Base-by-base conservation (phyloP, 2,329 filamentous ascomycete genomes). In the Incumbomyces lentus region DNA sequence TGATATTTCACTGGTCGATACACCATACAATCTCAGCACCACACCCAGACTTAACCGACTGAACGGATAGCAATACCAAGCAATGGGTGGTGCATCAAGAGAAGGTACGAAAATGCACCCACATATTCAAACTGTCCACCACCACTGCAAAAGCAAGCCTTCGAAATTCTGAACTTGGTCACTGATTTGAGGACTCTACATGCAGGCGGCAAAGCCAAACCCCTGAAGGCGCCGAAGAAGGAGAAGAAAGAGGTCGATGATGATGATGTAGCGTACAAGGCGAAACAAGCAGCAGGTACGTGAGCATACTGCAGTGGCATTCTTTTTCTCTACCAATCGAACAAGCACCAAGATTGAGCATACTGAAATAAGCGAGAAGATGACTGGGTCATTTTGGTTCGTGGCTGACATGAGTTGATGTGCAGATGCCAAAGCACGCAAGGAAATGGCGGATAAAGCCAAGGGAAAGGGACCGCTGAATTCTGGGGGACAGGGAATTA, bases 151-250 rank as follows among this genome's bases (percentile, higher is more conserved):
- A 14, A 40, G 17, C 6, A 3, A n/a, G 13, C 6, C 10, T 29
- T 13, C 14, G 12, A 11, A 36, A 46, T 41, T n/a, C n/a, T 38
- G 6, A 36, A 19, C 31, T 29, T 29, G 37, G n/a, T 43, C 40
- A 35, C 37, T 32, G 11, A 30, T 38, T 51, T 40, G 50, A 39
- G 44, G 40, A 52, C 52, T 57, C 51, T 55, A 50, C 12, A 19
- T 10, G 48, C 53, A 89, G 84, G 83, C 65, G 84, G 84, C 74
- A 89, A 88, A 75, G 79, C 71, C 58, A 87, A 88, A 78, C 84
- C 84, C 58, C 73, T 87, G 68, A 95, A 95, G 82, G 78, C 83
- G 57, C 74, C 86, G 51, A 95, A 95, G 81, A 93, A 90, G 77
- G 75, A 77, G 45, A 73, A 75, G 63, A 84, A 82, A 68, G 88